phyloP scores from a whole-genome alignment of 768 basidiomycete species.

The Pulveroboletus sp. region DNA sequence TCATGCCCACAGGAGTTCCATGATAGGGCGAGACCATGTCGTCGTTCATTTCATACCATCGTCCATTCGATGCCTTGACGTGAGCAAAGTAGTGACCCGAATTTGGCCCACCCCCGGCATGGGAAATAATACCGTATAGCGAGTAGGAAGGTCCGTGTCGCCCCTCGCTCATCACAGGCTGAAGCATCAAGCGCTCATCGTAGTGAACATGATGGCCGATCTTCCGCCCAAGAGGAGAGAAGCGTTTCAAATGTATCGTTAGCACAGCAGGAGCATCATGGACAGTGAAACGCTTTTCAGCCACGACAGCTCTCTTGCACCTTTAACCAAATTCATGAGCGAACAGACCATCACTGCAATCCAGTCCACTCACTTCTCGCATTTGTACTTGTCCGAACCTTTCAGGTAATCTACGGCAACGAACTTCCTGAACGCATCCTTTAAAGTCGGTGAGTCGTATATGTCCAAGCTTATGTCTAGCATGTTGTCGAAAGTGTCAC shows the following conservation, averaged over 20 bases:
- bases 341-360: neutral
- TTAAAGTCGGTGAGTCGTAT: constrained; percentile 52
- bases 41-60: constrained; percentile 95
- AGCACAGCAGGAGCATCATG: constrained; percentile 84
- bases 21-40: constrained; percentile 53
- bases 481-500: constrained; percentile 95
- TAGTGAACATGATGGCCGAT: constrained; percentile 75
- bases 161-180: constrained; percentile 78
- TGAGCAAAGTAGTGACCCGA: constrained; percentile 94
- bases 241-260: constrained; percentile 93
- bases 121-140: constrained; percentile 88
- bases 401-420: constrained; percentile 76
- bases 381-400: constrained; percentile 95
- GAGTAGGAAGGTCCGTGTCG: constrained; percentile 76
- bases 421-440: constrained; percentile 75
- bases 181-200: constrained; percentile 65
- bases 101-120: constrained; percentile 89
- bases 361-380: constrained; percentile 79
- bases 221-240: constrained; percentile 87
- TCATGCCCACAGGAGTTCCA: constrained; percentile 52
- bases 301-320: constrained; percentile 87
- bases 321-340: constrained; percentile 37
- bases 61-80: constrained; percentile 62
- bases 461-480: constrained; percentile 94
- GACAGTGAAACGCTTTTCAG: constrained; percentile 86